Evolutionary conservation across 2,329 filamentous ascomycete species (phyloP), one percentile per base, ranked within the genome.

Genomic region (Fusarium robinianum): DNA sequence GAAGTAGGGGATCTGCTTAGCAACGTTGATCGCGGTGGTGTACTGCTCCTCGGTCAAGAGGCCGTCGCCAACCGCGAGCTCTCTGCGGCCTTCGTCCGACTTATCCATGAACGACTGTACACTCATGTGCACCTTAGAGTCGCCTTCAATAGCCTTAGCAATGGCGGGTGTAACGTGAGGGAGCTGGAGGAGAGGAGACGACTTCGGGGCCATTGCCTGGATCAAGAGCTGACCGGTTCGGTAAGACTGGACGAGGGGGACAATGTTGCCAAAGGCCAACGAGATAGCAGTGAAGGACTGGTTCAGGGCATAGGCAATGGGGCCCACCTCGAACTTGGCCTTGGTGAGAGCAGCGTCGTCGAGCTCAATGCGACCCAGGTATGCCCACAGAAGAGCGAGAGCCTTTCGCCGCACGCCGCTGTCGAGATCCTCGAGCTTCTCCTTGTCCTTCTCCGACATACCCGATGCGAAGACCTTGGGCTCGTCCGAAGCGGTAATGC

Each of bases 321-420:
- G 90, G 14, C 89, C 91, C 50, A 94, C 83, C 67, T 94, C 86
- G 66, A 87, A 90, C 73, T 97, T 99, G 68, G 91, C 84, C 65
- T 84, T 84, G 62, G 95, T 86, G 40, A 96, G 77, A 21, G 79
- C 76, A 39, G 80, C 69, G 62, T 96, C 90, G 29, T 87, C 85
- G 16, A 99, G 80, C 61, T 96, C 89, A 41, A 95, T 77, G 32
- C 94, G 87, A 49, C 88, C 89, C 33, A 97, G 80, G 67, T 99
- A 97, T 27, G 94, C 91, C 94, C 95, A 99, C 11, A 99, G 77
- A 43, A 99, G 77, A 36, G 87, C 89, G 30, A 97, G 76, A 6
- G 90, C 85, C 76, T 97, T 97, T 63, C 94, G 81, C 56, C 88
- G 85, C 16, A 83, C 79, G 25, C 85, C 84, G 55, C 87, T 86